Conservation (phyloP, 805 yeast genomes). For the Saccharomyces paradoxus region DNA sequence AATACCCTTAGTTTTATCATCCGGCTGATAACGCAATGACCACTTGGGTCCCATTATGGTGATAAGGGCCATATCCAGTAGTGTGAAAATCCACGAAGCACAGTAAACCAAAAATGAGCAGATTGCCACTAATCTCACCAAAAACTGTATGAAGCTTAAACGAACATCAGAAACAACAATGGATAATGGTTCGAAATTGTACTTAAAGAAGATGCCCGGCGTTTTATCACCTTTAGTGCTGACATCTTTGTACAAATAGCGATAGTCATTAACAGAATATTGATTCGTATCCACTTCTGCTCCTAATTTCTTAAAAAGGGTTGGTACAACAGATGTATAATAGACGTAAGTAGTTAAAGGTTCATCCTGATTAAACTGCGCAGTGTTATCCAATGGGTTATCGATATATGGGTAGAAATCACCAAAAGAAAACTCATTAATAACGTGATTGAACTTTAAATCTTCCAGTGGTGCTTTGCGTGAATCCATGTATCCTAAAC, state of each 20-base stretch:
- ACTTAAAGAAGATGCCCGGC: slow-evolving; percentile 78
- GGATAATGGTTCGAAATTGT: slow-evolving; percentile 82
- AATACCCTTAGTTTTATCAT: slow-evolving; percentile 21
- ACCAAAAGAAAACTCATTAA: slow-evolving; percentile 85
- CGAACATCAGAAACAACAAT: slow-evolving; percentile 63
- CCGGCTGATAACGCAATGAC: slow-evolving; percentile 29
- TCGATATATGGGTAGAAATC: slow-evolving; percentile 76
- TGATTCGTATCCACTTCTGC: slow-evolving; percentile 72
- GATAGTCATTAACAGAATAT: slow-evolving; percentile 60
- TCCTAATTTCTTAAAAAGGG: slow-evolving; percentile 64
- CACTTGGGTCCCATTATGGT: slow-evolving; percentile 52
- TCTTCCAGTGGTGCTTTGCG: slow-evolving; percentile 39
- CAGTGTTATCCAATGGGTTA: slow-evolving; percentile 81
- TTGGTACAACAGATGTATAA: slow-evolving; percentile 74
- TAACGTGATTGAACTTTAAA: slow-evolving; percentile 74
- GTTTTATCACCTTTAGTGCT: slow-evolving; percentile 14
- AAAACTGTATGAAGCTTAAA: slow-evolving; percentile 67
- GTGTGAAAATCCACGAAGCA: slow-evolving; percentile 56
- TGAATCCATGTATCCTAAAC: slow-evolving; percentile 48
- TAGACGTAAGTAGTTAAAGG: slow-evolving; percentile 52
- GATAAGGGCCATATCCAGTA: slow-evolving; percentile 46
- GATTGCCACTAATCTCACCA: slow-evolving; percentile 71
- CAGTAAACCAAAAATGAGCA: slow-evolving; percentile 71
- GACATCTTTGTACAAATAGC: slow-evolving; percentile 19
- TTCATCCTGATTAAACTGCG: slow-evolving; percentile 42